phyloP scores from a whole-genome alignment of 192 early-diverging fungal species.

The Podila verticillata region DNA sequence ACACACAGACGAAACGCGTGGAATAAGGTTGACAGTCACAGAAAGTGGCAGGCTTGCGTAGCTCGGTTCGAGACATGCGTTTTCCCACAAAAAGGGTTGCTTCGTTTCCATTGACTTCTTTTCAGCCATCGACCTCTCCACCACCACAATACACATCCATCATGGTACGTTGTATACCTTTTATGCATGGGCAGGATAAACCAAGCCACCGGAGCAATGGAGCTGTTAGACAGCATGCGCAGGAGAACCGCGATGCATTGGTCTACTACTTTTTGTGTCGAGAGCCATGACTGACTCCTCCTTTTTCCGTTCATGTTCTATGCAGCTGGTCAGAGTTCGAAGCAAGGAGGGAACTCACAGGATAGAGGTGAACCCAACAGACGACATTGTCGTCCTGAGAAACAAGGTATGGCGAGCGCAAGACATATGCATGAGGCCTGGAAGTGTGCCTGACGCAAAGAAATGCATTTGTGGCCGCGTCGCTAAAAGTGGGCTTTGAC shows the following conservation, averaged over 20 bases:
- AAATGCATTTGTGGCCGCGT: too few species aligned
- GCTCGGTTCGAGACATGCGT: background rate
- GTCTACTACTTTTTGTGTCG: too few species aligned
- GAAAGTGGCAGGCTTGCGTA: background rate
- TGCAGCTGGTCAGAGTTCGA: slow-evolving; percentile 74
- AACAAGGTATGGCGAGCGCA: slow-evolving; percentile 59
- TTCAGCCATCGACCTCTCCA: background rate
- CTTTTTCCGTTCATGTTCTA: background rate
- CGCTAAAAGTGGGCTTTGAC: background rate
- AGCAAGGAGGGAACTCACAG: slow-evolving; percentile 75
- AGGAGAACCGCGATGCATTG: too few species aligned
- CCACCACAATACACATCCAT: background rate
- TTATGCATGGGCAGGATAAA: too few species aligned
- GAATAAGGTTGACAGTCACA: slow-evolving; percentile 12
- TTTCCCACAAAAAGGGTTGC: too few species aligned
- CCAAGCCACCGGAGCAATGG: too few species aligned
- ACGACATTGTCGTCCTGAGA: slow-evolving; percentile 58
- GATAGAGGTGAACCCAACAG: slow-evolving; percentile 65
- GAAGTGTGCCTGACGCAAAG: too few species aligned
- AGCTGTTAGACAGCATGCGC: too few species aligned
- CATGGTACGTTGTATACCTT: too few species aligned
- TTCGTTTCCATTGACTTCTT: background rate
- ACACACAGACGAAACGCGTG: background rate
- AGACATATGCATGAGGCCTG: too few species aligned
- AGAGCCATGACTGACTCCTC: too few species aligned